Conservation (phyloP, 2,329 filamentous ascomycete genomes). For the Hypoxylon sp. region DNA sequence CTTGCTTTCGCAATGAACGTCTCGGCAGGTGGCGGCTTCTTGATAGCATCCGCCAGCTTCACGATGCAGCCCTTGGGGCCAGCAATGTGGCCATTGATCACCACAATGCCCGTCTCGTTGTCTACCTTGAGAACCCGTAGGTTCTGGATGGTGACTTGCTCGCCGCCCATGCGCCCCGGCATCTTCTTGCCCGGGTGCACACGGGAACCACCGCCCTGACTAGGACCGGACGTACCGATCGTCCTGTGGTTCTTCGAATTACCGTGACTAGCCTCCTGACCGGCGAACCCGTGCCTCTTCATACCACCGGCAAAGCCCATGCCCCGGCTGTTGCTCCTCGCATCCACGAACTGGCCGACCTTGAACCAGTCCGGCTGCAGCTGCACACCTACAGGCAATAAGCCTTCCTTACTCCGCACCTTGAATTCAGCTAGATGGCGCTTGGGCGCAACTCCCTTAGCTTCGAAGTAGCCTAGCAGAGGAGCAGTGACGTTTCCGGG, state of each 20-base stretch:
- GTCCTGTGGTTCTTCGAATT: constrained; percentile 94
- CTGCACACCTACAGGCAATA: constrained; percentile 81
- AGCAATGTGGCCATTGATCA: constrained; percentile 88
- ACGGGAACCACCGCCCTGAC: constrained; percentile 92
- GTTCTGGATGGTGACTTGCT: constrained; percentile 92
- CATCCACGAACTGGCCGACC: constrained; percentile 91
- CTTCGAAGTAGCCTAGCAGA: constrained; percentile 89
- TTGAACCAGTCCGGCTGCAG: constrained; percentile 93
- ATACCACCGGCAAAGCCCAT: constrained; percentile 98
- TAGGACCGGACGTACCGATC: constrained; percentile 90
- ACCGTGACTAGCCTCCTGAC: constrained; percentile 94
- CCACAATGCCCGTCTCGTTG: constrained; percentile 86
- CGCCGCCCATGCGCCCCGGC: constrained; percentile 94
- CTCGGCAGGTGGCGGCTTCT: constrained; percentile 75
- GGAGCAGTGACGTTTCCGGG: constrained; percentile 84
- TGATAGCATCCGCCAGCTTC: constrained; percentile 89
- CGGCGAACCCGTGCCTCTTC: constrained; percentile 93
- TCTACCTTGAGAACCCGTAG: constrained; percentile 91
- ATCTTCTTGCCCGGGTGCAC: constrained; percentile 98
- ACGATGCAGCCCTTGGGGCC: constrained; percentile 91
- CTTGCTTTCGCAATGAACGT: constrained; percentile 65
- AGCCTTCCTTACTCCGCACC: constrained; percentile 79
- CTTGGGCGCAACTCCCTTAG: constrained; percentile 86
- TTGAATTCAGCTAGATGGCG: constrained; percentile 87
- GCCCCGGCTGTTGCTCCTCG: constrained; percentile 82